These are phyloP conservation scores for Chloris gayana DNA, from an alignment of 176 grass and related monocot species.

Conservation along the genomic window DNA sequence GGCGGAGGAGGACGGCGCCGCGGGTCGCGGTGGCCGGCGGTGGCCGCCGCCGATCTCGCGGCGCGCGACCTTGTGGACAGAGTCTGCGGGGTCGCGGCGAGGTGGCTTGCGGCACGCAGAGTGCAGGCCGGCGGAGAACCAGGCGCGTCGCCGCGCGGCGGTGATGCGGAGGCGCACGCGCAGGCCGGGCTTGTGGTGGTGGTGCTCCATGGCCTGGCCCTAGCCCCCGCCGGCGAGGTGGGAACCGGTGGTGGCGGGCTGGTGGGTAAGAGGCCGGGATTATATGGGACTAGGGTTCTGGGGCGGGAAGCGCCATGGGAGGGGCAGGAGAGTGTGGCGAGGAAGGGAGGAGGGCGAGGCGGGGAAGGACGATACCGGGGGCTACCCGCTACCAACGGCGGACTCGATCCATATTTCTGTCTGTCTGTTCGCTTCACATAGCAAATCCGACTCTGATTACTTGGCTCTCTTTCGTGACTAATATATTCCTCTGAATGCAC, in stretches of 20 bases:
- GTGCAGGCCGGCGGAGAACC: conserved; percentile 38
- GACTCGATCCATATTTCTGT: too few species aligned
- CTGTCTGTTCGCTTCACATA: too few species aligned
- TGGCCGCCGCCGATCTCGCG: conserved; percentile 65
- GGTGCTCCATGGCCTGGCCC: conserved; percentile 43
- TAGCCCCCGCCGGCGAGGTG: neutral
- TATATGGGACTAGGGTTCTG: conserved; percentile 46
- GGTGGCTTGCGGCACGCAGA: conserved; percentile 32
- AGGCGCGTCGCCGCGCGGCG: conserved; percentile 46
- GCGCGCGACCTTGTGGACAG: conserved; percentile 52
- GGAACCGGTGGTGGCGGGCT: neutral
- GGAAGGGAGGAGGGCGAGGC: neutral
- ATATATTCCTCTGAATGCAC: too few species aligned
- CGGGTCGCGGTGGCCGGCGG: conserved; percentile 40
- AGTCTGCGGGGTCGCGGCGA: conserved; percentile 46
- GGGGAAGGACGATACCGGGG: neutral
- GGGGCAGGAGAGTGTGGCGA: neutral
- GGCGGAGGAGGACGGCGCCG: conserved; percentile 38
- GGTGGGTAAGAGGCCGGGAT: neutral
- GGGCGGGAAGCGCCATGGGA: conserved; percentile 32
- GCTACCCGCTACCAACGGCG: neutral
- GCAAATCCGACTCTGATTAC: too few species aligned
- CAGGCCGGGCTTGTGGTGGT: conserved; percentile 45
- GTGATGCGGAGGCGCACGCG: conserved; percentile 59
- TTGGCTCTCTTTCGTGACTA: too few species aligned